Base-by-base conservation (phyloP, 441 rosid species). In the Gossypium davidsonii region DNA sequence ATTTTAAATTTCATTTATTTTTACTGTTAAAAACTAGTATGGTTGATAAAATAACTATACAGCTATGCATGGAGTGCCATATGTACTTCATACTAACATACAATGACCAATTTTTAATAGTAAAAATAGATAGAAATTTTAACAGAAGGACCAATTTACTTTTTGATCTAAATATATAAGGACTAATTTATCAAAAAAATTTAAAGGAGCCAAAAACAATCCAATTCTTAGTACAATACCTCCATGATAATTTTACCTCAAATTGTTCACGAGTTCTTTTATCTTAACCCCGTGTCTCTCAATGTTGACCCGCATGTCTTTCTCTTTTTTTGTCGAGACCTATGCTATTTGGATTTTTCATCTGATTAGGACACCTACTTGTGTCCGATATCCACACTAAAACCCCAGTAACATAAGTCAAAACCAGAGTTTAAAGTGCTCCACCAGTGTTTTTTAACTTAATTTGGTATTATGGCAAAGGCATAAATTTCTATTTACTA, bases 271-370 rank as follows among this genome's bases (percentile, higher is more conserved):
- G 58, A 67, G 58, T 44, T 64, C 64, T 65, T 34, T 55, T 46
- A 53, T 53, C 69, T 34, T 15, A 37, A 51, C 67, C 57, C 37
- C 4, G 25, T 63, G 58, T 61, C 49, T 68, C 68, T 71, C 62
- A 42, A 58, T 58, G 73, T 71, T 51, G 77, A 70, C 71, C 70
- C 37, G 61, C 80, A 64, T 64, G 71, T 75, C 72, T 70, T 57
- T 15, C 26, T 72, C 64, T 51, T 56, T 17, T 44, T 66, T 62
- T 34, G 61, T 76, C 59, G 2, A 17, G 56, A 53, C 58, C 14
- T 56, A 56, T 46, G n/a, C 11, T 46, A 4, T 14, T 46, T 12
- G n/a, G 15, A 46, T 46, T 46, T 46, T 46, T 46, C n/a, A 0
- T 46, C n/a, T 46, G 3, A 34, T 34, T 34, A 34, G 39, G 39